Base-by-base conservation (phyloP, 2,329 filamentous ascomycete species). In the Fusarium sp. region DNA sequence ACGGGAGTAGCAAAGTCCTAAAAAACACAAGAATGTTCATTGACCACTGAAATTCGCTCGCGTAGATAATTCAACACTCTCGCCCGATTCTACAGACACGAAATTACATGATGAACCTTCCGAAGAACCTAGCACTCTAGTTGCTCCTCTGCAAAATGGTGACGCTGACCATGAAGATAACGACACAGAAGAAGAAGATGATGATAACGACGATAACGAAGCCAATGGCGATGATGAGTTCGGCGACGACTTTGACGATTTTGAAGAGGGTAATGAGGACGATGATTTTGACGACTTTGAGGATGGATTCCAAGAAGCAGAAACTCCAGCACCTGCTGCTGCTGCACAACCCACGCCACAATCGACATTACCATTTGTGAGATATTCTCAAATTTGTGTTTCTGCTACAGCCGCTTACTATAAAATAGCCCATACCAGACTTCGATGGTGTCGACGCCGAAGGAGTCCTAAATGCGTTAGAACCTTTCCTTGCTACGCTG, bases 281-380 rank as follows among this genome's bases (percentile, higher is more conserved):
- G 83, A 82, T 28, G 86, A 86, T 73, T 90, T 90, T 80, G 88
- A 88, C 73, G 90, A 92, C 74, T 93, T 93, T 79, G 89, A 91
- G 75, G 91, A 90, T 70, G 89, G 84, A 37, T 93, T 93, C 76
- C 86, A 92, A 74, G 83, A 88, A 76, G 77, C 86, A 58, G 82
- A 83, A 56, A 75, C 79, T 53, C 67, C 63, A 40, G 55, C 78
- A 40, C 59, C 76, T 47, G 42, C 70, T 31, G 67, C 76, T 33
- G 65, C 76, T 74, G 31, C 63, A 57, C 63, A 64, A 38, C 30
- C 74, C 75, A 75, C 79, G 62, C 78, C 80, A 62, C 76, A 79
- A 67, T 73, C 79, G 23, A 76, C 77, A 55, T 77, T 85, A 69
- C 83, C 85, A 75, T 83, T 84, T 74, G 81, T 84, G 78, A 76